phyloP scores from a whole-genome alignment of 2,329 filamentous ascomycete species.

The Penicillium sp. region DNA sequence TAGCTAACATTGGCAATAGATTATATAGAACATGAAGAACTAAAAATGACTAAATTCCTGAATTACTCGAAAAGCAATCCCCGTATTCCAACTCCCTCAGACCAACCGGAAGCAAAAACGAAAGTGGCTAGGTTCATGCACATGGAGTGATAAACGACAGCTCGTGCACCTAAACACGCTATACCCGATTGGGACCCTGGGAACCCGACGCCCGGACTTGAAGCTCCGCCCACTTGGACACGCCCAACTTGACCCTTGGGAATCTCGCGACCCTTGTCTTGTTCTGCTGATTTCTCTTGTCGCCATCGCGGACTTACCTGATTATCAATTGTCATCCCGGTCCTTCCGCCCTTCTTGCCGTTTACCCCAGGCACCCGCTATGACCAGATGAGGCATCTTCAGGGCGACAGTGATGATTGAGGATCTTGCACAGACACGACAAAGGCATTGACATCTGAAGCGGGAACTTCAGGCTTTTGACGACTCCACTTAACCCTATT shows the following conservation, averaged over 20 bases:
- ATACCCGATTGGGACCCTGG: slow-evolving; percentile 18
- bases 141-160: slow-evolving; percentile 3
- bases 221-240: slow-evolving; percentile 11
- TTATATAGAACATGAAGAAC: too few species aligned
- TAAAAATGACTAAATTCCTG: too few species aligned
- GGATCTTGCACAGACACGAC: slow-evolving; percentile 17
- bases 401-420: slow-evolving; percentile 25
- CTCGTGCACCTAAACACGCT: slow-evolving; percentile 16
- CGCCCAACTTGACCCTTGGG: slow-evolving; percentile 16
- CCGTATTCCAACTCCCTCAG: background rate
- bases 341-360: slow-evolving; percentile 8
- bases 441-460: slow-evolving; percentile 17
- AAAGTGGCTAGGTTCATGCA: background rate
- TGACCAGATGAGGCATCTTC: slow-evolving; percentile 32
- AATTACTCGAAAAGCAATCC: background rate
- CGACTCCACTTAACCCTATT: background rate
- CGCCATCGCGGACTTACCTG: background rate
- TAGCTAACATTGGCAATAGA: too few species aligned
- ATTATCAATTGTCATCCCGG: slow-evolving; percentile 3
- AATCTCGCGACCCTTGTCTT: slow-evolving; percentile 12
- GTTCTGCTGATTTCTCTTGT: slow-evolving; percentile 8
- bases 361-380: slow-evolving; percentile 19
- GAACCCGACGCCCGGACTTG: slow-evolving; percentile 9
- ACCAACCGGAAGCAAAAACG: background rate
- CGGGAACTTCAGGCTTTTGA: slow-evolving; percentile 15